These are phyloP conservation scores for Trichoderma hamatum DNA, from an alignment of 2,329 filamentous ascomycete species.

Conservation along the genomic window DNA sequence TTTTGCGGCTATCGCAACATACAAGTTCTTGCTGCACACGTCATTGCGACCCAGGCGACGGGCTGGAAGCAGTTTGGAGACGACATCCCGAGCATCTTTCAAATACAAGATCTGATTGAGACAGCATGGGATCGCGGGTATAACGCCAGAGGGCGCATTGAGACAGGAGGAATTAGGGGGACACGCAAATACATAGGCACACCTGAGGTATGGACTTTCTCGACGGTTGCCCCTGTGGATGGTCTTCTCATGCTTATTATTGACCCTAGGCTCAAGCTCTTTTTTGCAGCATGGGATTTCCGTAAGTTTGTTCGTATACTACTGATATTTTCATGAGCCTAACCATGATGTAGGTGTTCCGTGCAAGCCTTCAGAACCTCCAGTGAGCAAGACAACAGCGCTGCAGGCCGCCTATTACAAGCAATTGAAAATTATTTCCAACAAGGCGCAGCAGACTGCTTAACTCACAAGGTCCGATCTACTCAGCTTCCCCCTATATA, in stretches of 20 bases:
- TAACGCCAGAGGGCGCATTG: slow-evolving; percentile 70
- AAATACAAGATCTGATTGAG: slow-evolving; percentile 86
- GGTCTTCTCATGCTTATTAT: slow-evolving; percentile 3
- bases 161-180: slow-evolving; percentile 85
- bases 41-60: slow-evolving; percentile 60
- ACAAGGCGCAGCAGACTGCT: slow-evolving; percentile 46
- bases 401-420: slow-evolving; percentile 61
- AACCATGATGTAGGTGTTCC: slow-evolving; percentile 53
- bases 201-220: slow-evolving; percentile 65
- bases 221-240: too few species aligned
- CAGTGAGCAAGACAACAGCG: slow-evolving; percentile 45
- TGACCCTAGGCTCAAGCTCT: slow-evolving; percentile 71
- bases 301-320: slow-evolving; percentile 47
- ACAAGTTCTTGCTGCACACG: slow-evolving; percentile 84
- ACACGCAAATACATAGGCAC: slow-evolving; percentile 96
- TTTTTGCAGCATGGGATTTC: slow-evolving; percentile 69
- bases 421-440: slow-evolving; percentile 77
- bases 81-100: slow-evolving; percentile 73
- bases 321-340: background rate
- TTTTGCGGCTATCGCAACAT: slow-evolving; percentile 97
- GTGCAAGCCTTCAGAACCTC: slow-evolving; percentile 61
- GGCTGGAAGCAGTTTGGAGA: slow-evolving; percentile 64
- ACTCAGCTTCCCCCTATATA: slow-evolving; percentile 84
- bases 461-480: slow-evolving; percentile 62
- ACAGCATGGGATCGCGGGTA: slow-evolving; percentile 84